Evolutionary conservation across 805 yeast genomes (phyloP).

Genomic region (Priceomyces fermenticarens): DNA sequence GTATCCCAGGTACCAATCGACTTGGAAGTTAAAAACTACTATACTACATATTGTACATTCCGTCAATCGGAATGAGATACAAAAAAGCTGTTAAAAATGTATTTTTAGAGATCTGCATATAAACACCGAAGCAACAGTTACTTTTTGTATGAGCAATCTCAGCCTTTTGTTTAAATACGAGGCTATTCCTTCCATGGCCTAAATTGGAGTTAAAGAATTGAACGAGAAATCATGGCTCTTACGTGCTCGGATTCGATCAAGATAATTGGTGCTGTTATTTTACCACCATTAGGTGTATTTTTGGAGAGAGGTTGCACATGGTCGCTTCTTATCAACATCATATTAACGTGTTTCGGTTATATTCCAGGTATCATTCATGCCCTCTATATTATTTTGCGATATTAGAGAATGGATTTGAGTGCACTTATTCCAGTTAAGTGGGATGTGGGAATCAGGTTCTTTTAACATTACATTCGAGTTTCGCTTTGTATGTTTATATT

Average conservation of each 20-base stretch:
- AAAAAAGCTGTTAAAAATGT: too few relatives aligned
- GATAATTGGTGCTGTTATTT: constrained; percentile 47
- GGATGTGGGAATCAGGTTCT: too few relatives aligned
- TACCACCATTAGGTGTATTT: constrained; percentile 65
- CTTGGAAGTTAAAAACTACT: too few relatives aligned
- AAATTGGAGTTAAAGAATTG: neutral
- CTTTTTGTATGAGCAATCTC: neutral
- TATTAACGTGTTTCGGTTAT: constrained; percentile 70
- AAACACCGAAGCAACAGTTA: too few relatives aligned
- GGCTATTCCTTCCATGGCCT: neutral
- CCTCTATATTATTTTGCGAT: constrained; percentile 47
- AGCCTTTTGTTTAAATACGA: neutral
- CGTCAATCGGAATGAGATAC: too few relatives aligned
- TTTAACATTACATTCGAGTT: too few relatives aligned
- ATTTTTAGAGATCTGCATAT: too few relatives aligned
- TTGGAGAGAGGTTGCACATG: constrained; percentile 55
- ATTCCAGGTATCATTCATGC: constrained; percentile 75
- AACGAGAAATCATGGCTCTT: constrained; percentile 33
- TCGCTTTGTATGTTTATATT: too few relatives aligned
- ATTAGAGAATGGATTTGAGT: constrained; percentile 11
- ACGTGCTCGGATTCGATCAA: constrained; percentile 54
- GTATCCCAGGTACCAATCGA: too few relatives aligned
- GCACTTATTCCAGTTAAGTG: too few relatives aligned
- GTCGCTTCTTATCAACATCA: constrained; percentile 48
- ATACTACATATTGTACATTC: too few relatives aligned